A percentile compares a stretch with the other conserved stretches of the same genome.
Evolutionary conservation across 2,329 filamentous ascomycete species (phyloP).

Genomic region (Ophiostoma perfectum): DNA sequence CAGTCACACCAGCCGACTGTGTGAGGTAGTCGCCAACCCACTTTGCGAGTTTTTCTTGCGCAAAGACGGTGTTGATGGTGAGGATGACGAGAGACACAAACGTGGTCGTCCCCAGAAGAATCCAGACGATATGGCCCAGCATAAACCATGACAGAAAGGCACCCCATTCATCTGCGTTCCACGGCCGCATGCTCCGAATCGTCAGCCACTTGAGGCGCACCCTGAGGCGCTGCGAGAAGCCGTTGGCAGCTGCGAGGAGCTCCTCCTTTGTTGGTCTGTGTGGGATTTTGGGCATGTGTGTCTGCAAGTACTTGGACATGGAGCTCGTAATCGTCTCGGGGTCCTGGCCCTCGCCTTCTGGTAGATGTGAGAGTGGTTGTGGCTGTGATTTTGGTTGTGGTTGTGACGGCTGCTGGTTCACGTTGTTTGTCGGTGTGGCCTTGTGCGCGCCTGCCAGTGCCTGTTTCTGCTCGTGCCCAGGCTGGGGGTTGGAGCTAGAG

Average conservation of each 20-base stretch:
- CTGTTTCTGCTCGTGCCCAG: neutral
- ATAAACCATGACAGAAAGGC: conserved; percentile 95
- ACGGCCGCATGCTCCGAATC: conserved; percentile 86
- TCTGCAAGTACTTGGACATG: conserved; percentile 55
- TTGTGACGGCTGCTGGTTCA: conserved; percentile 16
- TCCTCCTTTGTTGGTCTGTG: conserved; percentile 92
- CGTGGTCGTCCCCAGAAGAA: conserved; percentile 93
- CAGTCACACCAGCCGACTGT: conserved; percentile 83
- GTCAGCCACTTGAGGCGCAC: conserved; percentile 98
- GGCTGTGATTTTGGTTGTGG: neutral
- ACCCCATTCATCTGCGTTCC: conserved; percentile 93
- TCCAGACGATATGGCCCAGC: conserved; percentile 87
- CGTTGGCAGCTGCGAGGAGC: conserved; percentile 80
- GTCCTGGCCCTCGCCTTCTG: conserved; percentile 29
- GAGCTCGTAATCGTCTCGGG: conserved; percentile 45
- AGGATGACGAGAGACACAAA: conserved; percentile 92
- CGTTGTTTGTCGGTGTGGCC: conserved; percentile 17
- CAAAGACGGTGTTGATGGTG: conserved; percentile 91
- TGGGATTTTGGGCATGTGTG: conserved; percentile 60
- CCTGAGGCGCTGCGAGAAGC: conserved; percentile 84
- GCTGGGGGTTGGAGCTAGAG: neutral
- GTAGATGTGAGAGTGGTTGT: neutral
- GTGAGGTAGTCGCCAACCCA: conserved; percentile 96
- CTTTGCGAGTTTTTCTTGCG: conserved; percentile 88
- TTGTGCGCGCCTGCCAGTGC: neutral